A percentile compares a stretch with the other conserved stretches of the same genome.
Conservation (phyloP, 2,329 filamentous ascomycete genomes). For the Cordyceps tenuipes region DNA sequence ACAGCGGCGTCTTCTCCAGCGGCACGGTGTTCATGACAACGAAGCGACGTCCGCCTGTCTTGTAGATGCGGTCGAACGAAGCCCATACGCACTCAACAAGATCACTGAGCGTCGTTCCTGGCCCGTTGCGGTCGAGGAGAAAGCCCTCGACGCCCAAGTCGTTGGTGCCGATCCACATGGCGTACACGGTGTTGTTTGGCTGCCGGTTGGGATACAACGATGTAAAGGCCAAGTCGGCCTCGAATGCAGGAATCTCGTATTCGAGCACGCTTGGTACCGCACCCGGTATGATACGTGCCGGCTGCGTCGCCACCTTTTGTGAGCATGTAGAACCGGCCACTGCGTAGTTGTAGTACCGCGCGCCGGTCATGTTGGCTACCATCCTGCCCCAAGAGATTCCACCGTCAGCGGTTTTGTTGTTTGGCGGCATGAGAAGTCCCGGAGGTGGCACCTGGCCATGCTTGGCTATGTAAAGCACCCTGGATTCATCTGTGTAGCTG, state of each 20-base stretch:
- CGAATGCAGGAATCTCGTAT: slow-evolving; percentile 52
- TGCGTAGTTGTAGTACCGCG: slow-evolving; percentile 59
- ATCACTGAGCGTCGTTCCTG: slow-evolving; percentile 51
- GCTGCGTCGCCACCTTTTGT: slow-evolving; percentile 54
- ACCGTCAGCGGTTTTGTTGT: slow-evolving; percentile 50
- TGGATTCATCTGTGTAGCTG: slow-evolving; percentile 70
- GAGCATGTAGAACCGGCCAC: slow-evolving; percentile 65
- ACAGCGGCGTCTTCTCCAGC: slow-evolving; percentile 59
- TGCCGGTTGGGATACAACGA: slow-evolving; percentile 37
- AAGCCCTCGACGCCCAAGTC: slow-evolving; percentile 62
- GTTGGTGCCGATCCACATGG: slow-evolving; percentile 76
- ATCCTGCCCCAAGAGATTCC: slow-evolving; percentile 63
- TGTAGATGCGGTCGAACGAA: slow-evolving; percentile 52
- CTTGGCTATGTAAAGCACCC: slow-evolving; percentile 55
- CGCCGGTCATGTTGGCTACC: slow-evolving; percentile 50
- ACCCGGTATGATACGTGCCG: slow-evolving; percentile 14
- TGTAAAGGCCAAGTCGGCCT: slow-evolving; percentile 37
- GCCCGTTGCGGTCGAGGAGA: slow-evolving; percentile 53
- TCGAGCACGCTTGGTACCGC: slow-evolving; percentile 55
- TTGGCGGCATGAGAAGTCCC: slow-evolving; percentile 39
- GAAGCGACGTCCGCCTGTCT: slow-evolving; percentile 59
- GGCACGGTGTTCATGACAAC: slow-evolving; percentile 64
- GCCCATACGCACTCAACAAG: slow-evolving; percentile 62
- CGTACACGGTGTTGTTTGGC: slow-evolving; percentile 58
- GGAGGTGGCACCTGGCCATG: slow-evolving; percentile 54